Evolutionary conservation across 345 rosid genomes (phyloP), one percentile per base, ranked within the genome.

Genomic region (Camelina hispida): DNA sequence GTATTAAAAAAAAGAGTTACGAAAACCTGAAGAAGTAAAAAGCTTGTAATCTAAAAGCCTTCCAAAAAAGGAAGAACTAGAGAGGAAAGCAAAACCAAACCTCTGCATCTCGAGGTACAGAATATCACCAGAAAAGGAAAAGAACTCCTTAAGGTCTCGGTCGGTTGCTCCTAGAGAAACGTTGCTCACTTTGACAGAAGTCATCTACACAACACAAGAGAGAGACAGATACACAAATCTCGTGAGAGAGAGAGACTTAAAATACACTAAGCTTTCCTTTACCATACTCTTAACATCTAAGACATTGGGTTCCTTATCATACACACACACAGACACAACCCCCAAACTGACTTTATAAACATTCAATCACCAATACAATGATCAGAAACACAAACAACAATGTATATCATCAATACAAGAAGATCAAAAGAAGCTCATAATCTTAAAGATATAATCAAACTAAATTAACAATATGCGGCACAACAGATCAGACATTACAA

Each of bases 121-220:
- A 43, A 92, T 84, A 57, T 92, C 94, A 10, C 97, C 97, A 10
- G 96, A 88, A 80, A 88, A 88, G 25, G 96, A 92, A 78, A 92
- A 92, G 75, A 92, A 92, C 81, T 88, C 97, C 78, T 83, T 80
- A 74, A 92, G 83, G 62, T 87, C 96, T 51, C 77, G 73, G 44
- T 87, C 89, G 7, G 89, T 79, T 54, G 97, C 97, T 74, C 88
- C 83, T 0, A 89, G 75, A 34, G 97, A 92, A 71, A 92, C 84
- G 62, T 87, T 85, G 84, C 87, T 82, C 68, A 89, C 89, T 82
- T 86, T 84, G 12, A 89, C 80, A 15, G 80, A 82, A 23, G 82
- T 84, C 68, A 80, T 71, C 93, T 87, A 75, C n/a, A n/a, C n/a
- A n/a, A n/a, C n/a, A n/a, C 84, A 75, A 2, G 3, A 28, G 30